phyloP scores from a whole-genome alignment of 164 flowering plant genomes.

The Vitis labrusca region DNA sequence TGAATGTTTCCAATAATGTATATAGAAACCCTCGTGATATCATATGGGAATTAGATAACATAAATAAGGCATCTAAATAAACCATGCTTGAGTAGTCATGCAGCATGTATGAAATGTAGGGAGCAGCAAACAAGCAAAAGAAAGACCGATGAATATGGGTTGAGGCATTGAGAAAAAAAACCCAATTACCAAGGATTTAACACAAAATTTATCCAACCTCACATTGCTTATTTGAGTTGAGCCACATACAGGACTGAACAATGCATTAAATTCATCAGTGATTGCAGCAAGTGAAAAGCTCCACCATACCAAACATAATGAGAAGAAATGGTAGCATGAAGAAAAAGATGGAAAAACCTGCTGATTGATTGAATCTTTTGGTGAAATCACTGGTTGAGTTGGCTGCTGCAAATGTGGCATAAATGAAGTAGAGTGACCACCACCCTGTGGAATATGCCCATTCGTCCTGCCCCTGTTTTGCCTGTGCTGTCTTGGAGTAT shows the following conservation, averaged over 20 bases:
- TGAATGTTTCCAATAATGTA: background rate
- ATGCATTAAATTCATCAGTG: no score
- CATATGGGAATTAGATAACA: background rate
- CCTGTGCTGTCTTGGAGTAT: slow-evolving; percentile 45
- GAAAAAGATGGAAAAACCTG: slow-evolving; percentile 43
- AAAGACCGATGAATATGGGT: no score
- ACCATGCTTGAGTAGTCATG: no score
- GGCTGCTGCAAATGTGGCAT: slow-evolving; percentile 40
- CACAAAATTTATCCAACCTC: no score
- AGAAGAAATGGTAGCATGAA: background rate
- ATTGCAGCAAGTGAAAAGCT: background rate
- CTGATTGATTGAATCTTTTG: slow-evolving; percentile 51
- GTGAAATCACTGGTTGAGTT: slow-evolving; percentile 24
- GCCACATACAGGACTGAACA: no score
- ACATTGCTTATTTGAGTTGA: no score
- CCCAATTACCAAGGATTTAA: no score
- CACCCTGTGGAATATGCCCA: slow-evolving; percentile 41
- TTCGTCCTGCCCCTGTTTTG: slow-evolving; percentile 67
- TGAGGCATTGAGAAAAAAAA: no score
- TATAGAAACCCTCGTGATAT: background rate
- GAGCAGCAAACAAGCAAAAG: no score
- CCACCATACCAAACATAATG: background rate
- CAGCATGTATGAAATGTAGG: no score
- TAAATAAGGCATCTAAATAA: background rate
- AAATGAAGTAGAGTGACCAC: slow-evolving; percentile 34